Evolutionary conservation across 169 alveolate species (phyloP).

Genomic region (Amoebophrya sp.): DNA sequence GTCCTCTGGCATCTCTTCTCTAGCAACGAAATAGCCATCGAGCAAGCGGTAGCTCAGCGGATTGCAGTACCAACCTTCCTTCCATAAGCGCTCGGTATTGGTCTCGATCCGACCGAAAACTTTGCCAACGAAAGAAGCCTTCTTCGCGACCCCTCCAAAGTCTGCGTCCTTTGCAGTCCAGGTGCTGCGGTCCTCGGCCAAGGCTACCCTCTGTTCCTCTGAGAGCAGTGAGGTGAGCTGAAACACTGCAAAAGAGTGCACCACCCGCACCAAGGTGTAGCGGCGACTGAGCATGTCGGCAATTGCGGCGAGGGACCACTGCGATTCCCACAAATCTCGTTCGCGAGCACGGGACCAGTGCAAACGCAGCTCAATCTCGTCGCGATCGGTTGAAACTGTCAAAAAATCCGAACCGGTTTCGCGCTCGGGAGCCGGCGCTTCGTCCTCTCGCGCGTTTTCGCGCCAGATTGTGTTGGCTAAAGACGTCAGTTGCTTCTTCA

Average conservation of each 20-base stretch:
- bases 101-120: not conserved
- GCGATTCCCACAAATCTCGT: not conserved
- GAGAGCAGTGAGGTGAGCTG: not conserved
- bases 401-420: not conserved
- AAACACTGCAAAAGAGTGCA: not conserved
- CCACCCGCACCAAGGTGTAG: not conserved
- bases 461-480: not conserved
- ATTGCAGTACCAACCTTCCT: not conserved
- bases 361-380: not conserved
- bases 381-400: not conserved
- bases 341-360: constrained; percentile 22
- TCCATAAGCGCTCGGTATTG: not conserved
- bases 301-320: not conserved
- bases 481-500: not conserved
- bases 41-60: not conserved
- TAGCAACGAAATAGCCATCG: not conserved
- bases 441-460: not conserved
- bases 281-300: not conserved
- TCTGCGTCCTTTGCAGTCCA: not conserved
- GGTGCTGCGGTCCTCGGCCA: not conserved
- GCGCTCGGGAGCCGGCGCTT: not conserved
- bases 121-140: not conserved
- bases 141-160: not conserved
- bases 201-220: not conserved
- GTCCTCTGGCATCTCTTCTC: not conserved